Base-by-base conservation (phyloP, 257 asterid genomes). In the Cynanchum wilfordii region DNA sequence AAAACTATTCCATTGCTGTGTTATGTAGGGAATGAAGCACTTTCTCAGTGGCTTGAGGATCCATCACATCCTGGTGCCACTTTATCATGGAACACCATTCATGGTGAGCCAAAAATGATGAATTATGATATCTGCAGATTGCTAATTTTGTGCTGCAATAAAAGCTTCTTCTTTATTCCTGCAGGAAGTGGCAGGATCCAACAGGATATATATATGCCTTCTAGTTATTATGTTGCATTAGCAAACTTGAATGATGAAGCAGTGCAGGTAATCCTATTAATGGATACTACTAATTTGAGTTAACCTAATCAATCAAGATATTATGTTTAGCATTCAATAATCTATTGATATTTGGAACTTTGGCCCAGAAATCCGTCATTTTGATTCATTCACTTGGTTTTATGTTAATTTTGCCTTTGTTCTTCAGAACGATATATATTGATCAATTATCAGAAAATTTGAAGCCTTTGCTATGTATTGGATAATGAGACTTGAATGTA, bases 1-100 rank as follows among this genome's bases (percentile, higher is more conserved):
- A 7, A 47, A 47, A n/a, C 22, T 52, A 25, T 50, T 27, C 73
- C 40, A 25, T 50, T 69, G 42, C 3, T 69, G 24, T 22, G 10
- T 5, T 50, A 29, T 51, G 68, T 87, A 93, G 97, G 97, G 70
- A 75, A 64, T 20, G 78, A 79, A 73, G 93, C 84, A 72, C 86
- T 89, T 56, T 73, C 76, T 62, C 79, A 79, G 80, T 93, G 98
- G 97, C 90, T 90, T 68, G 87, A 82, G 84, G 88, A 93, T 68
- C 98, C 95, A 66, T 85, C 86, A 51, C 71, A 78, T 79, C 89
- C 95, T 66, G 73, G 81, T 76, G 44, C 85, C 60, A 75, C 87
- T 72, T 80, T 82, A 71, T 86, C 85, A 69, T 90, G 95, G 98
- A 81, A 83, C 75, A 64, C 80, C 71, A 85, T 93, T 78, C 77